A percentile compares a stretch with the other conserved stretches of the same genome.
phyloP scores from a whole-genome alignment of 768 basidiomycete genomes.

The Pleurotus eryngii region DNA sequence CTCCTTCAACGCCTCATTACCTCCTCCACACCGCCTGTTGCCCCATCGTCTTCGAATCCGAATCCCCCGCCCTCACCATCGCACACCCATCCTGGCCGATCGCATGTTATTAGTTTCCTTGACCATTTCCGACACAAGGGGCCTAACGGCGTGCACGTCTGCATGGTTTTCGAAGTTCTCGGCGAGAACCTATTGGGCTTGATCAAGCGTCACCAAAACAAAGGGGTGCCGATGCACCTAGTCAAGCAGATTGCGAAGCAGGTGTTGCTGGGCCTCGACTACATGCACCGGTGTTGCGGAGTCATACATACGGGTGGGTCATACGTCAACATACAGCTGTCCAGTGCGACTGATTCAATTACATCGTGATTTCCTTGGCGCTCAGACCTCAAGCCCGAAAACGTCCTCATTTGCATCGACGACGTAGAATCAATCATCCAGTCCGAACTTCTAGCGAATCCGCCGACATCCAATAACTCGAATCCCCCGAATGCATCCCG shows the following conservation, averaged over 20 bases:
- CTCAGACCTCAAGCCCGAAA: slow-evolving; percentile 93
- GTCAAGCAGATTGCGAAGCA: slow-evolving; percentile 98
- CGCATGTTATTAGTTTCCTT: slow-evolving; percentile 95
- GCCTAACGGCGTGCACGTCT: slow-evolving; percentile 95
- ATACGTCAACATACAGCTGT: background rate
- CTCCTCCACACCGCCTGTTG: slow-evolving; percentile 58
- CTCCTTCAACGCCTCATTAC: slow-evolving; percentile 93
- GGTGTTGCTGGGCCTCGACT: slow-evolving; percentile 91
- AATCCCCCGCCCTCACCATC: slow-evolving; percentile 52
- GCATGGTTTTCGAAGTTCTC: slow-evolving; percentile 99
- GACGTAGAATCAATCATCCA: slow-evolving; percentile 93
- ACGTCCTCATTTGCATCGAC: slow-evolving; percentile 95
- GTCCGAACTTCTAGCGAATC: slow-evolving; percentile 61
- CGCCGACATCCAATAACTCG: slow-evolving; percentile 42
- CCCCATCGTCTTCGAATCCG: slow-evolving; percentile 45
- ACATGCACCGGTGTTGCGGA: slow-evolving; percentile 96
- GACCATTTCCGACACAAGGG: slow-evolving; percentile 98
- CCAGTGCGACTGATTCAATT: background rate
- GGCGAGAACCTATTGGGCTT: slow-evolving; percentile 95
- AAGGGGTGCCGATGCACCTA: slow-evolving; percentile 90
- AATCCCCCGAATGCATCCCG: slow-evolving; percentile 39
- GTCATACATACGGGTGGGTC: slow-evolving; percentile 87
- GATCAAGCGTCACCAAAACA: slow-evolving; percentile 98
- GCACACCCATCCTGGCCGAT: slow-evolving; percentile 80
- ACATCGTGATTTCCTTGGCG: background rate